Evolutionary conservation across 2,329 filamentous ascomycete genomes (phyloP).

Genomic region (Trichophyton equinum): DNA sequence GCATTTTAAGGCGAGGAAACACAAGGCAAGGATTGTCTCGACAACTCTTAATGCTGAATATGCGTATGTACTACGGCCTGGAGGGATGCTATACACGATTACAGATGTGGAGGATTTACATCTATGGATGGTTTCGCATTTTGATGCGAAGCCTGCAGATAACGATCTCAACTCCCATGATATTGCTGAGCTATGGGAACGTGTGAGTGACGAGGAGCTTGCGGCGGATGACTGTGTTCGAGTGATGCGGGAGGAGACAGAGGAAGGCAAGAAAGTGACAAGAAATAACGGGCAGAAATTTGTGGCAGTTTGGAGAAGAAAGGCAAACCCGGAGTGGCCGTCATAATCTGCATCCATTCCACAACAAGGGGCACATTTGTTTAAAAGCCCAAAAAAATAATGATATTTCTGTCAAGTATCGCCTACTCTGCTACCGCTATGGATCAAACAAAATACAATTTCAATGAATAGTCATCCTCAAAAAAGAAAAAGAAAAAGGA

Average conservation of each 20-base stretch:
- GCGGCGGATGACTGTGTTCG: constrained; percentile 47
- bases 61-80: constrained; percentile 70
- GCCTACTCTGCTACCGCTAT: not conserved
- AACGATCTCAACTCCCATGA: constrained; percentile 61
- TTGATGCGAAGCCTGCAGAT: constrained; percentile 47
- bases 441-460: not conserved
- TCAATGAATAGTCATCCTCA: not conserved
- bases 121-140: constrained; percentile 82
- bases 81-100: constrained; percentile 86
- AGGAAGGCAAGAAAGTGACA: constrained; percentile 93
- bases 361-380: not conserved
- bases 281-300: constrained; percentile 85
- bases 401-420: not conserved
- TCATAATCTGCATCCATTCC: not conserved
- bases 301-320: constrained; percentile 72
- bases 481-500: not conserved
- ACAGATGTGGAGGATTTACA: constrained; percentile 94
- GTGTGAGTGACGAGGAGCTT: constrained; percentile 47
- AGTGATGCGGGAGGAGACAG: constrained; percentile 63
- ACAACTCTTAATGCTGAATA: constrained; percentile 84
- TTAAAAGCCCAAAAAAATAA: not conserved
- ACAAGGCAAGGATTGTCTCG: constrained; percentile 91
- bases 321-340: constrained; percentile 64
- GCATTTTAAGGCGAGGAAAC: constrained; percentile 94
- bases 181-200: constrained; percentile 53